Evolutionary conservation across 345 rosid genomes (phyloP).

Genomic region (Dovyalis caffra): DNA sequence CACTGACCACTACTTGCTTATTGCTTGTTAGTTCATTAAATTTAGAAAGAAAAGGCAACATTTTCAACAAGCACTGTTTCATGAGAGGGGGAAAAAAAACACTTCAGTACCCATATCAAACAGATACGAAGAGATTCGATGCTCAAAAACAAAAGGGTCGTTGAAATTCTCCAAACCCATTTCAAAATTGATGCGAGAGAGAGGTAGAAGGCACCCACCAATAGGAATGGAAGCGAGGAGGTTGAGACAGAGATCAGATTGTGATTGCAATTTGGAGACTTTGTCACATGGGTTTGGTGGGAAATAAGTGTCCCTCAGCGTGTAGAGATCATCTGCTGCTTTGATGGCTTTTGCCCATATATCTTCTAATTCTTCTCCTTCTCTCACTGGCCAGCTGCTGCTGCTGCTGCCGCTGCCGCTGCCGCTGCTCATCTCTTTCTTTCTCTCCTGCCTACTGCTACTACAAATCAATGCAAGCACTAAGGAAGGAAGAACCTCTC

Average conservation of each 20-base stretch:
- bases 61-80: too few species aligned
- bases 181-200: not conserved
- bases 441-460: not conserved
- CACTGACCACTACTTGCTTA: not conserved
- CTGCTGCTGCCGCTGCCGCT: constrained; percentile 5
- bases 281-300: constrained; percentile 54
- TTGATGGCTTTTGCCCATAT: constrained; percentile 34
- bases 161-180: not conserved
- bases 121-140: not conserved
- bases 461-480: not conserved
- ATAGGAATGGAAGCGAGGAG: constrained; percentile 63
- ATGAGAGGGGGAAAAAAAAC: too few species aligned
- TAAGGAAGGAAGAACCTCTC: not conserved
- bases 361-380: constrained; percentile 27
- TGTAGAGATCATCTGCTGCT: constrained; percentile 52
- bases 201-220: constrained; percentile 34
- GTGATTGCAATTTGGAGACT: constrained; percentile 39
- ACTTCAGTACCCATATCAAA: not conserved
- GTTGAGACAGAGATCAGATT: constrained; percentile 53
- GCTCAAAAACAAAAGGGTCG: not conserved
- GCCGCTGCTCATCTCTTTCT: constrained; percentile 13
- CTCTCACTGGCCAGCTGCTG: not conserved
- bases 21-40: too few species aligned
- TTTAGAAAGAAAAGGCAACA: too few species aligned
- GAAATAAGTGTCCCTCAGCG: constrained; percentile 56